Evolutionary conservation across 495 filamentous ascomycete genomes (phyloP).

Genomic region (Tuber magnatum): DNA sequence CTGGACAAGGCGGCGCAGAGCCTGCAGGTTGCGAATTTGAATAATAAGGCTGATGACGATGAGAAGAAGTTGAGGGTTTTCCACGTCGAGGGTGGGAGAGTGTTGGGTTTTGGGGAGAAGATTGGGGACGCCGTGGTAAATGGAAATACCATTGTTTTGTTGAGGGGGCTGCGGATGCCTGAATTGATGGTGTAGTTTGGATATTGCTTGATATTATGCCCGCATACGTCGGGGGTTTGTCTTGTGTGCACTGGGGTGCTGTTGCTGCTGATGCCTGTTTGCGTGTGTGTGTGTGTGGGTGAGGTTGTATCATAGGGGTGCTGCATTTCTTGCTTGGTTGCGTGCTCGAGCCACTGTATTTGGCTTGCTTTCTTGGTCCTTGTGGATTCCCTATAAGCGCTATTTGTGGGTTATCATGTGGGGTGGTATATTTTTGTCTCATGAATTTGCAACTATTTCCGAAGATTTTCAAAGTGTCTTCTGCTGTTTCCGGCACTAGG

Average conservation of each 20-base stretch:
- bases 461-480: not conserved
- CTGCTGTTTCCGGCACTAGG: not conserved
- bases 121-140: conserved; percentile 59
- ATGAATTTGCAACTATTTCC: not conserved
- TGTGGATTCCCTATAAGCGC: not conserved
- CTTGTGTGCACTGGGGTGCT: not conserved
- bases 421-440: not conserved
- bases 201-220: not conserved
- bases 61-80: conserved; percentile 75
- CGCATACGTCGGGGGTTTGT: not conserved
- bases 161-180: conserved; percentile 65
- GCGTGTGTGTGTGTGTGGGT: not conserved
- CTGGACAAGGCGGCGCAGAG: conserved; percentile 79
- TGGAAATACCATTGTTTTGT: conserved; percentile 81
- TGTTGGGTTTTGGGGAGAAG: conserved; percentile 81
- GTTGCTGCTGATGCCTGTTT: not conserved
- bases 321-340: not conserved
- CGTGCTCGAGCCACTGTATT: not conserved
- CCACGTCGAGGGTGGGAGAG: conserved; percentile 79
- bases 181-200: conserved; percentile 45
- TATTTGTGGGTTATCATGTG: not conserved
- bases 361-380: not conserved
- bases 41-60: conserved; percentile 72
- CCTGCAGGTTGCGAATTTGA: conserved; percentile 76
- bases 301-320: not conserved